Evolutionary conservation across 1,139 yeast genomes (phyloP).

Genomic region (Blastobotrys malaysiensis): DNA sequence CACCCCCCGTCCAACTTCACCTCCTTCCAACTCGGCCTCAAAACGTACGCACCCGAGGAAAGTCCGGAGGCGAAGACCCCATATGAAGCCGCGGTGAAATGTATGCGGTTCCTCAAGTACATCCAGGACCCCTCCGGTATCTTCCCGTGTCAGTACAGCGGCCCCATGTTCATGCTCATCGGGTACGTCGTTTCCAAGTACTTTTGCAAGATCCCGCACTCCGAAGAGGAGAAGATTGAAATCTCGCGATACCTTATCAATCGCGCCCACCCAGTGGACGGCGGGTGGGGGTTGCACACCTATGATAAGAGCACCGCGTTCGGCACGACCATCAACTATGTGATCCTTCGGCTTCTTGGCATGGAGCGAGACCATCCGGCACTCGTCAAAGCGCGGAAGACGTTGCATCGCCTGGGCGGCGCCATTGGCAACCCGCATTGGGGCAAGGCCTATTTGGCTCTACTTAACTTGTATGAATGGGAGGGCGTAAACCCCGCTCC

Average conservation of each 20-base stretch:
- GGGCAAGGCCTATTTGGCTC: slow-evolving; percentile 91
- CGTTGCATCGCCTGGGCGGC: slow-evolving; percentile 73
- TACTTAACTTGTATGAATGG: slow-evolving; percentile 82
- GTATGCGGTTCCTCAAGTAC: slow-evolving; percentile 61
- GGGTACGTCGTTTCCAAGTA: slow-evolving; percentile 79
- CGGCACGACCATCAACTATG: slow-evolving; percentile 88
- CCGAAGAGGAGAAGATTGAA: slow-evolving; percentile 53
- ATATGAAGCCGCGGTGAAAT: slow-evolving; percentile 61
- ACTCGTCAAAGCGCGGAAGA: slow-evolving; percentile 67
- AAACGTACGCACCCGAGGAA: slow-evolving; percentile 36
- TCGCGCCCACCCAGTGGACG: slow-evolving; percentile 93
- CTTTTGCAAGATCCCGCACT: slow-evolving; percentile 61
- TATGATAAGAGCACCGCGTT: slow-evolving; percentile 91
- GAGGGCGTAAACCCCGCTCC: slow-evolving; percentile 98
- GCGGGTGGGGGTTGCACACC: slow-evolving; percentile 99
- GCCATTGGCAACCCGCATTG: slow-evolving; percentile 91
- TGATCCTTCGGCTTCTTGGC: slow-evolving; percentile 72
- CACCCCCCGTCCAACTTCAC: slow-evolving; percentile 35
- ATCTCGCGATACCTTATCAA: slow-evolving; percentile 80
- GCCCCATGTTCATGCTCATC: slow-evolving; percentile 95
- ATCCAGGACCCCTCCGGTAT: slow-evolving; percentile 76
- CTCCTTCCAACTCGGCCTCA: slow-evolving; percentile 55
- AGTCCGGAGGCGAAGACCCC: slow-evolving; percentile 38
- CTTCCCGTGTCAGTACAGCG: slow-evolving; percentile 90
- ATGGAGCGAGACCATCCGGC: slow-evolving; percentile 69